Percentiles rank a stretch among this genome's conserved stretches.
These are phyloP conservation scores for Fusarium continuum DNA, from an alignment of 2,329 filamentous ascomycete species.

Conservation along the genomic window DNA sequence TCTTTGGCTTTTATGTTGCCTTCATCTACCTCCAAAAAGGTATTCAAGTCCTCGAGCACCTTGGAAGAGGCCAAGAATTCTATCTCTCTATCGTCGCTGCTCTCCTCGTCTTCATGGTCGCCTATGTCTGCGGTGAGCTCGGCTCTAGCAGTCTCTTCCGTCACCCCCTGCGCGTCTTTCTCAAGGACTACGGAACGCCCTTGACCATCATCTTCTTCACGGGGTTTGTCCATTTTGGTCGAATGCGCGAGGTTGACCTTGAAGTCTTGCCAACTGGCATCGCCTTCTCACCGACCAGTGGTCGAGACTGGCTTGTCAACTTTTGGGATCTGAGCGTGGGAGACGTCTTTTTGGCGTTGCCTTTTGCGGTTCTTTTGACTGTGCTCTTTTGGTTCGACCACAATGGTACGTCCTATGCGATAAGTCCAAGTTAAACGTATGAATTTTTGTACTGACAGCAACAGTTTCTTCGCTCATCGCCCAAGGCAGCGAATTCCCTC, in stretches of 20 bases:
- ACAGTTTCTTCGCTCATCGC: slow-evolving; percentile 80
- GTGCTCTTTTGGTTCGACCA: slow-evolving; percentile 92
- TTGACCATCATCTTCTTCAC: slow-evolving; percentile 88
- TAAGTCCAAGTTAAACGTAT: not conserved
- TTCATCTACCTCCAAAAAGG: slow-evolving; percentile 93
- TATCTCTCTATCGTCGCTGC: slow-evolving; percentile 83
- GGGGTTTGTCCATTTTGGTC: slow-evolving; percentile 86
- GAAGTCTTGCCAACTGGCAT: slow-evolving; percentile 78
- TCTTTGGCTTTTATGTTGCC: slow-evolving; percentile 93
- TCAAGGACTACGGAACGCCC: slow-evolving; percentile 90
- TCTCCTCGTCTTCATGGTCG: slow-evolving; percentile 79
- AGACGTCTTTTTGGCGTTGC: slow-evolving; percentile 85
- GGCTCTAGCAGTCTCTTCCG: slow-evolving; percentile 77
- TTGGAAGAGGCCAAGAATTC: slow-evolving; percentile 73
- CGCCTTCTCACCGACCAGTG: slow-evolving; percentile 80
- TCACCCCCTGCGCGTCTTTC: slow-evolving; percentile 79
- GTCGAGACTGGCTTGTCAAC: slow-evolving; percentile 78
- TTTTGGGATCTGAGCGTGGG: slow-evolving; percentile 81
- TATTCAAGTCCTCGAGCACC: slow-evolving; percentile 81
- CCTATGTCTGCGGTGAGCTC: slow-evolving; percentile 77
- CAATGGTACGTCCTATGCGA: slow-evolving; percentile 66
- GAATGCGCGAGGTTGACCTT: slow-evolving; percentile 76
- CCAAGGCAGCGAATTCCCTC: slow-evolving; percentile 83
- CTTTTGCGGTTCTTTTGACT: slow-evolving; percentile 84
- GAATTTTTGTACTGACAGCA: slow-evolving; percentile 1